Evolutionary conservation across 164 flowering plant species (phyloP).

Genomic region (Annona cherimola): DNA sequence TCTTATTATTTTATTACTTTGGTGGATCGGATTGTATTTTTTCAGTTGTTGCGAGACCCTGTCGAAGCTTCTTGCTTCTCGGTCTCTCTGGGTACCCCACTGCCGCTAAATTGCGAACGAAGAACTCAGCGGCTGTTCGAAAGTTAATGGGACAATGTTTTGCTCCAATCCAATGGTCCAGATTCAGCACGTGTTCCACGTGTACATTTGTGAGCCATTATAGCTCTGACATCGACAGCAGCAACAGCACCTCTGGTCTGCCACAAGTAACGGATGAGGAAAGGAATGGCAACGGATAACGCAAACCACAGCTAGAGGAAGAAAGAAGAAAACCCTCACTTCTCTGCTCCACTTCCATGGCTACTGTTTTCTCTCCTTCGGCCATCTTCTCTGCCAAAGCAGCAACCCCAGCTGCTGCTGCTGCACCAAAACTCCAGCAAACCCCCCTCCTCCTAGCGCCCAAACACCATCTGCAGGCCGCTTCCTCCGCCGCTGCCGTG

Average conservation of each 20-base stretch:
- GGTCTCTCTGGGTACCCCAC: too few relatives aligned
- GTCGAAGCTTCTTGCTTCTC: too few relatives aligned
- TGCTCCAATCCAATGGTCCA: not conserved
- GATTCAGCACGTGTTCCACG: not conserved
- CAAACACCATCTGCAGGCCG: constrained; percentile 14
- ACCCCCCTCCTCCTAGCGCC: constrained; percentile 8
- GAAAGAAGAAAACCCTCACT: constrained; percentile 1
- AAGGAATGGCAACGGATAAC: constrained; percentile 3
- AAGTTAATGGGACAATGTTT: too few relatives aligned
- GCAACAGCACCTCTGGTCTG: constrained; percentile 1
- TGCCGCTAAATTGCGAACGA: too few relatives aligned
- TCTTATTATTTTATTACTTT: too few relatives aligned
- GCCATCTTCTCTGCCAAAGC: constrained; percentile 29
- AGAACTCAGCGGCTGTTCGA: too few relatives aligned
- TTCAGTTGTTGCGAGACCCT: too few relatives aligned
- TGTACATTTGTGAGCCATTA: too few relatives aligned
- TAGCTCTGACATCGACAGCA: too few relatives aligned
- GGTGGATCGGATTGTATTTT: too few relatives aligned
- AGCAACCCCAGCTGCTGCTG: constrained; percentile 12
- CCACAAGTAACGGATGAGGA: not conserved
- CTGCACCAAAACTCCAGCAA: constrained; percentile 11
- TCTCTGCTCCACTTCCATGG: constrained; percentile 30
- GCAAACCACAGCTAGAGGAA: not conserved
- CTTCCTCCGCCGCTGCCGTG: constrained; percentile 20
- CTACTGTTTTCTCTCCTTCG: constrained; percentile 48